Conservation (phyloP, 2,329 filamentous ascomycete species). For the Hymenoscyphus fructigenus region DNA sequence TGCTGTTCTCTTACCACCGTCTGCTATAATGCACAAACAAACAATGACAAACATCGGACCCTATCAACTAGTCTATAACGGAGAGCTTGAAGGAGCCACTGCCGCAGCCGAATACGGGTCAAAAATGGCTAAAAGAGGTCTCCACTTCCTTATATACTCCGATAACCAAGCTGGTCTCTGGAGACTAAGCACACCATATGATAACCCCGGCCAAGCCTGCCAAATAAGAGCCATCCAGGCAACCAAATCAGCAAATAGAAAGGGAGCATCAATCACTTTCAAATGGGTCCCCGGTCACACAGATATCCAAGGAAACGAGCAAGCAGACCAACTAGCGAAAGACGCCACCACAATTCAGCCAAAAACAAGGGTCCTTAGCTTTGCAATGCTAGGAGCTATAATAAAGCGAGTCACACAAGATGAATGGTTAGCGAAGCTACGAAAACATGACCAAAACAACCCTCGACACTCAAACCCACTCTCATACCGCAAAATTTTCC, state of each 20-base stretch:
- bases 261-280: not conserved
- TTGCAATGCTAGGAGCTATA: not conserved
- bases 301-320: not conserved
- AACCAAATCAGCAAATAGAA: not conserved
- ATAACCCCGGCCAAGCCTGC: conserved; percentile 3
- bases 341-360: not conserved
- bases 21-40: no score
- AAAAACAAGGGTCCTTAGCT: not conserved
- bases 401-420: not conserved
- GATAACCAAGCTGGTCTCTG: no score
- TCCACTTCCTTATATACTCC: no score
- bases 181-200: not conserved
- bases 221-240: conserved; percentile 4
- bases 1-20: no score
- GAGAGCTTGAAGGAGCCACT: no score
- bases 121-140: no score
- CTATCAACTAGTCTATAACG: no score
- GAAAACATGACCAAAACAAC: no score
- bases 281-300: not conserved
- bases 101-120: no score
- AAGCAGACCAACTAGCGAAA: not conserved
- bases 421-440: not conserved
- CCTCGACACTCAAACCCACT: no score
- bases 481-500: no score
- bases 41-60: no score